Conservation (phyloP, 441 rosid species). For the Arabidopsis hybrid region DNA sequence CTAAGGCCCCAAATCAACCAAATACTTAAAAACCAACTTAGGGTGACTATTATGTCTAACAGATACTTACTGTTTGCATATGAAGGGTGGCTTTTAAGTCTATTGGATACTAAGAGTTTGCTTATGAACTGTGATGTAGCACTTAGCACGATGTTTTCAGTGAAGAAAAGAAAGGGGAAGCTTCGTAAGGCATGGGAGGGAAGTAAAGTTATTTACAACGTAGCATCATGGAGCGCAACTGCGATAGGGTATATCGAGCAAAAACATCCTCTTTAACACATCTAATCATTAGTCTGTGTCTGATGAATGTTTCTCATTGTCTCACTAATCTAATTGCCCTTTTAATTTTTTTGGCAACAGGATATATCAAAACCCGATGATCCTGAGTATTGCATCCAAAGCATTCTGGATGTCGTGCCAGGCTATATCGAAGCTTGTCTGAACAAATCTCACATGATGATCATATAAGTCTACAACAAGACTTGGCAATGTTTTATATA, state of each 20-base stretch:
- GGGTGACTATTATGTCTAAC: not conserved
- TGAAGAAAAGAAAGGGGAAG: slow-evolving; percentile 80
- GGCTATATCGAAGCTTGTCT: slow-evolving; percentile 87
- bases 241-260: slow-evolving; percentile 68
- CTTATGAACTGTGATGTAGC: slow-evolving; percentile 55
- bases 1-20: not conserved
- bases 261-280: not conserved
- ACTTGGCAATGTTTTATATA: slow-evolving; percentile 35
- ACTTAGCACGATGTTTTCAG: slow-evolving; percentile 86
- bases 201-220: slow-evolving; percentile 89
- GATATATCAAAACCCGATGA: slow-evolving; percentile 87
- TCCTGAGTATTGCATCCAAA: slow-evolving; percentile 75
- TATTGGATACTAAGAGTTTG: slow-evolving; percentile 18
- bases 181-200: slow-evolving; percentile 99
- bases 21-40: not conserved
- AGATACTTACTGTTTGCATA: too few species aligned
- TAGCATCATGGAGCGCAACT: slow-evolving; percentile 98
- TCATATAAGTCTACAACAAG: slow-evolving; percentile 25
- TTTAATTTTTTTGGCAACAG: slow-evolving; percentile 46
- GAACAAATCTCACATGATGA: slow-evolving; percentile 36
- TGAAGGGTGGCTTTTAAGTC: too few species aligned
- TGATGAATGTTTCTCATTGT: slow-evolving; percentile 7
- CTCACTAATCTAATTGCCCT: slow-evolving; percentile 9
- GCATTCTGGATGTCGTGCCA: slow-evolving; percentile 93
- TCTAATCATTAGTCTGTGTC: not conserved